Conservation (phyloP, 1,284 basidiomycete species). For the Tylopilus orsonianus region DNA sequence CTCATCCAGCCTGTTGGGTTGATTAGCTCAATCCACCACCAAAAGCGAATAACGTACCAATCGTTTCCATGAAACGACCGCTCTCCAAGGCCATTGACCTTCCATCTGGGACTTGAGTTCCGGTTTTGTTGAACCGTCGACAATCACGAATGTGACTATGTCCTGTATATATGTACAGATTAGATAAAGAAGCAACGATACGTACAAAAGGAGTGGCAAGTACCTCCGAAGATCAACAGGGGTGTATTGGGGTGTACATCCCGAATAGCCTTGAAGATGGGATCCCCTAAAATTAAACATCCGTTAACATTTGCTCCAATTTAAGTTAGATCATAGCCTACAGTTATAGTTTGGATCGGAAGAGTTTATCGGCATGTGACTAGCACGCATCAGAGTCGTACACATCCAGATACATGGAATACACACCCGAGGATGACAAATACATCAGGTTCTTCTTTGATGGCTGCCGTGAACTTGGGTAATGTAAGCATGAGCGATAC, state of each 20-base stretch:
- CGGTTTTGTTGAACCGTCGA: slow-evolving; percentile 36
- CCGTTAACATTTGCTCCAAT: background rate
- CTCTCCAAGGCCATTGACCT: slow-evolving; percentile 75
- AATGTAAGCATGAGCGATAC: background rate
- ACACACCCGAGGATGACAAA: slow-evolving; percentile 73
- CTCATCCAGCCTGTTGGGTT: slow-evolving; percentile 35
- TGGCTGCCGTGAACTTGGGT: slow-evolving; percentile 70
- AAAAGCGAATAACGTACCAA: slow-evolving; percentile 46
- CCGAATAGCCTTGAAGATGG: slow-evolving; percentile 74
- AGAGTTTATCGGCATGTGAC: slow-evolving; percentile 77
- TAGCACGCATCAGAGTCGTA: slow-evolving; percentile 23
- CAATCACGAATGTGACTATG: slow-evolving; percentile 83
- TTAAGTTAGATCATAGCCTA: slow-evolving; percentile 22
- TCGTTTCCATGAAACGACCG: slow-evolving; percentile 86
- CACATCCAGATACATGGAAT: background rate
- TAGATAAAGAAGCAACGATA: background rate
- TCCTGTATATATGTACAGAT: slow-evolving; percentile 36
- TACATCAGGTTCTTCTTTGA: slow-evolving; percentile 77
- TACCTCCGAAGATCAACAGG: slow-evolving; percentile 75
- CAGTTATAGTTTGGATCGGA: slow-evolving; percentile 62
- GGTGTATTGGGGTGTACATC: slow-evolving; percentile 71
- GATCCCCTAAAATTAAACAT: slow-evolving; percentile 46
- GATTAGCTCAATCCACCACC: background rate
- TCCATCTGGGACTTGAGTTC: slow-evolving; percentile 40
- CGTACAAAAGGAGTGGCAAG: background rate